phyloP scores from a whole-genome alignment of 2,329 filamentous ascomycete genomes.

The Microdochium trichocladiopsis region DNA sequence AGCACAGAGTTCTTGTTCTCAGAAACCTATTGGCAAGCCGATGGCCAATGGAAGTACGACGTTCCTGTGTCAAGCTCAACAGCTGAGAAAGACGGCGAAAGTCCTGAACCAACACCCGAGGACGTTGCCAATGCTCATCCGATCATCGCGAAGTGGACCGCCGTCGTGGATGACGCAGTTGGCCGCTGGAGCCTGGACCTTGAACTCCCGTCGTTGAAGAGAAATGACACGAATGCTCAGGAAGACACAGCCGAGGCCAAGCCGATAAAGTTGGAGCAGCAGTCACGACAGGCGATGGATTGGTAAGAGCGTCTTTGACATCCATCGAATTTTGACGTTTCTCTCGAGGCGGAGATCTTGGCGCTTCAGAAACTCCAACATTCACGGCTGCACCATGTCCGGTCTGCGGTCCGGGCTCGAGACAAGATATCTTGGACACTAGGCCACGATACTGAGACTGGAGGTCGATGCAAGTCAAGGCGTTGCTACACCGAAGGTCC shows the following conservation, averaged over 20 bases:
- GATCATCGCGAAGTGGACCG: constrained; percentile 55
- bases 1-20: constrained; percentile 57
- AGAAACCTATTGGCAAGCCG: constrained; percentile 57
- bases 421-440: too few species aligned
- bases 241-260: background rate
- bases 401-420: background rate
- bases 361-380: too few species aligned
- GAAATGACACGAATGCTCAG: background rate
- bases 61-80: constrained; percentile 29
- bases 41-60: constrained; percentile 65
- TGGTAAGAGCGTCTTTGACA: background rate
- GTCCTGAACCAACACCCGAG: constrained; percentile 29
- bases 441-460: too few species aligned
- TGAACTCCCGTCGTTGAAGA: background rate
- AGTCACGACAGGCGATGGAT: background rate
- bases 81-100: constrained; percentile 22
- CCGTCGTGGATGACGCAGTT: constrained; percentile 31
- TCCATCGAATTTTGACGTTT: too few species aligned
- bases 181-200: constrained; percentile 22
- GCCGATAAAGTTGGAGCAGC: background rate
- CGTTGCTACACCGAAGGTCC: background rate
- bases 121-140: constrained; percentile 65
- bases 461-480: too few species aligned
- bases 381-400: background rate
- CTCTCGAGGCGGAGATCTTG: too few species aligned